These are phyloP conservation scores for Kodamaea leandrae DNA, from an alignment of 805 yeast species.

Conservation along the genomic window DNA sequence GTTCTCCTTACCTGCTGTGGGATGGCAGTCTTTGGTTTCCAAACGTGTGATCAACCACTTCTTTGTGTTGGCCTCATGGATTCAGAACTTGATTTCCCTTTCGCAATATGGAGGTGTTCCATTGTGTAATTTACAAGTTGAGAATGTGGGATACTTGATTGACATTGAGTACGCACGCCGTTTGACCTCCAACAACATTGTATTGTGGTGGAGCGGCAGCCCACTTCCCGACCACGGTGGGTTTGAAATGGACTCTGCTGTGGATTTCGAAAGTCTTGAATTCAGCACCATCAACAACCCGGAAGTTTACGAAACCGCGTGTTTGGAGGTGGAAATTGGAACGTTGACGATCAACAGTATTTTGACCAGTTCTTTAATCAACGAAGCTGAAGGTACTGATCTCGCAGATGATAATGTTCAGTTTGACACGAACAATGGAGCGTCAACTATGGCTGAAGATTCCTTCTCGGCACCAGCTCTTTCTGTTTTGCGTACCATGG, in stretches of 20 bases:
- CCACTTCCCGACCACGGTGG: conserved; percentile 88
- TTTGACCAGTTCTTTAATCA: conserved; percentile 75
- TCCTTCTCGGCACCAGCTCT: conserved; percentile 78
- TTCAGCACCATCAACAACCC: conserved; percentile 75
- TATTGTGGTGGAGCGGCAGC: conserved; percentile 90
- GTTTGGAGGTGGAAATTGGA: conserved; percentile 73
- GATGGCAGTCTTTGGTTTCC: conserved; percentile 73
- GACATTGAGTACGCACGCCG: conserved; percentile 86
- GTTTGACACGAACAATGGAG: conserved; percentile 38
- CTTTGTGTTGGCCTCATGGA: conserved; percentile 71
- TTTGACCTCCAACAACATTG: conserved; percentile 59
- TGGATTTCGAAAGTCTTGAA: conserved; percentile 56
- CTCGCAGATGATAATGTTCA: conserved; percentile 49
- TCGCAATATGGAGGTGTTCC: conserved; percentile 80
- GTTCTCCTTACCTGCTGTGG: conserved; percentile 63
- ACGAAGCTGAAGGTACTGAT: conserved; percentile 86
- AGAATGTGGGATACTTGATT: conserved; percentile 71
- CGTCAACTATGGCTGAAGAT: conserved; percentile 68
- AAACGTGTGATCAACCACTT: conserved; percentile 68
- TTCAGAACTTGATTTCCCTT: conserved; percentile 59
- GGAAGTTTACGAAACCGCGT: conserved; percentile 73
- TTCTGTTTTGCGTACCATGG: conserved; percentile 64
- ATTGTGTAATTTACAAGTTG: conserved; percentile 77
- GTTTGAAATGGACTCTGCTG: conserved; percentile 56
- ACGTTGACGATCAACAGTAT: conserved; percentile 85